Percentiles rank a stretch among this genome's conserved stretches.
Conservation (phyloP, 768 basidiomycete genomes). For the Auriscalpium vulgare region DNA sequence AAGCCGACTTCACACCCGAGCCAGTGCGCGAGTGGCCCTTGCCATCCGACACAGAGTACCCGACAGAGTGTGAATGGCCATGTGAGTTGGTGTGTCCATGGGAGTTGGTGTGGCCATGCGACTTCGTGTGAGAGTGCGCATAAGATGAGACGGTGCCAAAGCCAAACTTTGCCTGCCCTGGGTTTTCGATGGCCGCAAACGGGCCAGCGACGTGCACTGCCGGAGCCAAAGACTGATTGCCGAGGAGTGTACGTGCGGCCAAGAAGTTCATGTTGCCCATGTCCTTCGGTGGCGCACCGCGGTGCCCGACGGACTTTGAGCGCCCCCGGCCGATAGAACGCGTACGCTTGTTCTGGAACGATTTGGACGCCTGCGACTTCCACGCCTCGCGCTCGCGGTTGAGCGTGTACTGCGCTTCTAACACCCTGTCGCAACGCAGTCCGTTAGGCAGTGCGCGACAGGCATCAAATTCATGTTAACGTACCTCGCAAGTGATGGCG, state of each 20-base stretch:
- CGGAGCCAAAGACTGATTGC: conserved; percentile 52
- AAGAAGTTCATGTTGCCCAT: conserved; percentile 45
- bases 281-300: conserved; percentile 19
- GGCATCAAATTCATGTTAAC: conserved; percentile 11
- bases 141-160: conserved; percentile 19
- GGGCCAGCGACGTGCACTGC: conserved; percentile 22
- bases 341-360: conserved; percentile 57
- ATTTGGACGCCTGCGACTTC: conserved; percentile 53
- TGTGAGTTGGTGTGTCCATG: neutral
- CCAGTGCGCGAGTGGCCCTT: conserved; percentile 31
- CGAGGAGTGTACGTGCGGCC: conserved; percentile 58
- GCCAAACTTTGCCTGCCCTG: conserved; percentile 16
- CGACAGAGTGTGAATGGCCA: neutral
- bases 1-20: conserved; percentile 29
- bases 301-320: conserved; percentile 44
- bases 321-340: conserved; percentile 58
- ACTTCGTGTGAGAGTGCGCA: conserved; percentile 13
- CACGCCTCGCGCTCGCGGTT: conserved; percentile 59
- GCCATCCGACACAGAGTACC: conserved; percentile 7
- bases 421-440: conserved; percentile 37
- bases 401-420: conserved; percentile 55
- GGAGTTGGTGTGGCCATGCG: neutral
- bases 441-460: neutral
- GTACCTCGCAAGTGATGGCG: conserved; percentile 45
- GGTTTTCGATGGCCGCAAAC: conserved; percentile 10